Evolutionary conservation across 805 yeast species (phyloP), one percentile per base, ranked within the genome.

Genomic region (Ogataea neopini): DNA sequence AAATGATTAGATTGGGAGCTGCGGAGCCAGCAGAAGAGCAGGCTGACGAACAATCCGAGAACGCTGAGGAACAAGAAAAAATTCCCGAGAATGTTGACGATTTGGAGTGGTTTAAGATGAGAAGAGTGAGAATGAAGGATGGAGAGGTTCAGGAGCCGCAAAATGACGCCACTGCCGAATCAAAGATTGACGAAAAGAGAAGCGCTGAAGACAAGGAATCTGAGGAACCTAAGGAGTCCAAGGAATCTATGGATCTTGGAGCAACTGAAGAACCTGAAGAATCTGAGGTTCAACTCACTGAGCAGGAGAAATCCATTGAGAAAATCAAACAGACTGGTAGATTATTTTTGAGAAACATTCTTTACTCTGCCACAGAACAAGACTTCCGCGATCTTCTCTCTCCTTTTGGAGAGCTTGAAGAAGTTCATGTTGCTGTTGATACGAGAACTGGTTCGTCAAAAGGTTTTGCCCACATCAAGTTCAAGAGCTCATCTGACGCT

Each of bases 401-500:
- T 4, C 63, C 72, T 3, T 94, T 70, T 63, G 99, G 99, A 8
- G 69, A 70, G 5, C 64, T 90, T 32, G 88, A 83, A 54, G 98
- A 94, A 68, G 96, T 89, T 1, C 99, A 94, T 66, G 74, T 94
- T 58, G 97, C 99, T 1, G 66, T 90, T 30, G 98, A 92, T 62
- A 84, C 95, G 3, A 80, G 94, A 69, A 88, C 95, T 0, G 95
- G 96, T 9, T 79, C 82, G 57, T 85, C 96, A 1, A 94, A 94
- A 67, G 99, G 99, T 0, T 88, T 89, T 66, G 96, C 94, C 0
- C 91, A 91, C 60, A 75, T 90, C 10, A 81, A 84, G 62, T 94
- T 86, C 61, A 69, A 66, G n/a, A 73, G 79, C 51, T 74, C 84
- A 8, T 76, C 77, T 8, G 84, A 84, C 61, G 99, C 99, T 0